A percentile compares a stretch with the other conserved stretches of the same genome.
Evolutionary conservation across 2,329 filamentous ascomycete species (phyloP).

Genomic region (Exophiala bonariae): DNA sequence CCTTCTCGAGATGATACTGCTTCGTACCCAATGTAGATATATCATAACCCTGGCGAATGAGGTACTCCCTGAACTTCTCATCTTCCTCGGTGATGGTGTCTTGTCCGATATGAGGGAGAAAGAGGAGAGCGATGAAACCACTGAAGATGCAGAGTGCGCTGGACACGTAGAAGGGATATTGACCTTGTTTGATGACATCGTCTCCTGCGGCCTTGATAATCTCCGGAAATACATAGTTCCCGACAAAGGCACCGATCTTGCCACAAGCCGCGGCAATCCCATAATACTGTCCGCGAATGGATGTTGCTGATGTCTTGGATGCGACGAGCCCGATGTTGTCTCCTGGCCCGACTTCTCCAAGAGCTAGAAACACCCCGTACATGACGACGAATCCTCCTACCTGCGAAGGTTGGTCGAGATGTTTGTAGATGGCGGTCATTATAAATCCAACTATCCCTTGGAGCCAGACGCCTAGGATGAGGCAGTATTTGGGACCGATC

Average conservation of each 20-base stretch:
- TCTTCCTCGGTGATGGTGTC: conserved; percentile 82
- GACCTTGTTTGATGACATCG: conserved; percentile 60
- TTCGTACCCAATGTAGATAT: conserved; percentile 56
- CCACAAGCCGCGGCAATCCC: conserved; percentile 49
- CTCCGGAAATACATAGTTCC: conserved; percentile 73
- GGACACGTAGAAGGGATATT: conserved; percentile 89
- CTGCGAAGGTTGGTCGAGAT: conserved; percentile 65
- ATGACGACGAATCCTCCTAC: conserved; percentile 77
- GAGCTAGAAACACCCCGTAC: conserved; percentile 73
- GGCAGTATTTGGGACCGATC: conserved; percentile 73
- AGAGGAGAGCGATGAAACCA: conserved; percentile 65
- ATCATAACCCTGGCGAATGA: conserved; percentile 76
- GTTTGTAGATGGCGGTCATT: conserved; percentile 77
- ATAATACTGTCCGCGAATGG: conserved; percentile 77
- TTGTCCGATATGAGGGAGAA: conserved; percentile 71
- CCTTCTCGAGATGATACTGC: conserved; percentile 11
- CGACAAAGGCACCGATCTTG: conserved; percentile 70
- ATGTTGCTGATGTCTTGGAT: conserved; percentile 83
- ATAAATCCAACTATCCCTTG: conserved; percentile 83
- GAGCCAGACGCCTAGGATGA: conserved; percentile 67
- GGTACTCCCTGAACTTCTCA: conserved; percentile 69
- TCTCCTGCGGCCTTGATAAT: conserved; percentile 63
- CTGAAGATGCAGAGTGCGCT: conserved; percentile 74
- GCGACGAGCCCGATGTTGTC: conserved; percentile 89
- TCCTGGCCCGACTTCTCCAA: conserved; percentile 81